These are phyloP conservation scores for Hypseocharis bilobata DNA, from an alignment of 441 rosid species.

Conservation along the genomic window DNA sequence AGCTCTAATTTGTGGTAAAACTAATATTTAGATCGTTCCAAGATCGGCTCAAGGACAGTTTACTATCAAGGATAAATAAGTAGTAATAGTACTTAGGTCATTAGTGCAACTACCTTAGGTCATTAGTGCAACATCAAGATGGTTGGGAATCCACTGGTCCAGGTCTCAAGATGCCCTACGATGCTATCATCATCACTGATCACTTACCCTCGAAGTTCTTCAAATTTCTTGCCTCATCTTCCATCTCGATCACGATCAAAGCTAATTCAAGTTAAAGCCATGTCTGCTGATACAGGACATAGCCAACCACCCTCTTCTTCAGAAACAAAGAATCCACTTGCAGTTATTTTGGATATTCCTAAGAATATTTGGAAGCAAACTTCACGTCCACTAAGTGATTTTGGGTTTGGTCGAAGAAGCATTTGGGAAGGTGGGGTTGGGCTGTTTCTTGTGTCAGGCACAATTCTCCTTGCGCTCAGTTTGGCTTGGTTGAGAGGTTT, in stretches of 20 bases:
- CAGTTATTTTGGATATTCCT: slow-evolving; percentile 59
- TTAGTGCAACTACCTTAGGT: not conserved
- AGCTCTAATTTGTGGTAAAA: not conserved
- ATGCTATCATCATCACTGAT: slow-evolving; percentile 36
- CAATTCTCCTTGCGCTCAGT: slow-evolving; percentile 66
- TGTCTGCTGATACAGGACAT: slow-evolving; percentile 44
- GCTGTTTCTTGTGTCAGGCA: slow-evolving; percentile 75
- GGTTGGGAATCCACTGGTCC: slow-evolving; percentile 46
- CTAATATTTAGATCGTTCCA: not conserved
- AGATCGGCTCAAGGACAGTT: not conserved
- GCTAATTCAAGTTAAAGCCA: slow-evolving; percentile 33
- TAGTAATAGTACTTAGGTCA: not conserved
- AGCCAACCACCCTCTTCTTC: slow-evolving; percentile 40
- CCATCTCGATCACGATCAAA: slow-evolving; percentile 40
- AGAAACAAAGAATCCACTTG: slow-evolving; percentile 46
- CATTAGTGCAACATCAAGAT: slow-evolving; percentile 27
- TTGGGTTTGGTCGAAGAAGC: slow-evolving; percentile 77
- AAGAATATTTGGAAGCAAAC: slow-evolving; percentile 66
- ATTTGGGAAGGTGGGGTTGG: slow-evolving; percentile 99
- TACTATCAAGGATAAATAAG: not conserved
- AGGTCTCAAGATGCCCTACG: slow-evolving; percentile 39
- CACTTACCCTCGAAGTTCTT: slow-evolving; percentile 31
- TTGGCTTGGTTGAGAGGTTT: slow-evolving; percentile 85
- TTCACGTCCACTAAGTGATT: slow-evolving; percentile 66
- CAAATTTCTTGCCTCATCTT: slow-evolving; percentile 41